Base-by-base conservation (phyloP, 345 rosid genomes). In the Brassica carinata region DNA sequence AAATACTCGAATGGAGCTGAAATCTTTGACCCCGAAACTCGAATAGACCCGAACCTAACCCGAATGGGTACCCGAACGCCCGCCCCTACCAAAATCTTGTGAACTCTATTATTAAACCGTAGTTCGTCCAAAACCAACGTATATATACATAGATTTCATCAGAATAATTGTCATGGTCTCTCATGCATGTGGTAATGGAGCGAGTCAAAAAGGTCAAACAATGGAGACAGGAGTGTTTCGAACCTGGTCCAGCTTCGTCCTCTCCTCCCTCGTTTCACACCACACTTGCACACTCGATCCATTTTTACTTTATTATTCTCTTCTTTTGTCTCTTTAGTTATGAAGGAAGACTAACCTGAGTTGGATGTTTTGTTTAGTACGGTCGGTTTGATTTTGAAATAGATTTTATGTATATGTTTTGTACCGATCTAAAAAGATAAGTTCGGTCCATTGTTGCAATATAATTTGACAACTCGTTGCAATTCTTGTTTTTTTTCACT, bases 161-260 rank as follows among this genome's bases (percentile, higher is more conserved):
- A 57, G 59, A 61, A 67, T 79, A 43, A 73, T 79, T 57, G 64
- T 19, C 19, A 73, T 14, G n/a, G 74, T 66, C 67, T 66, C 67
- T 29, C 63, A 15, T 79, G 78, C 78, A 72, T 79, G 78, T 73
- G 82, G 64, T 45, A 43, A 73, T 73, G 43, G 57, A 73, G 74
- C 19, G n/a, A 73, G 78, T 79, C 82, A 79, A 79, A 79, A 79
- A 67, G 74, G 82, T 79, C 82, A 73, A 67, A 67, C 55, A 79
- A 72, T 29, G 48, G 38, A 72, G 68, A 79, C 66, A 67, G n/a
- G 63, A 73, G 59, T 67, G 74, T 79, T 61, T 73, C 64, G 29
- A 73, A 67, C 74, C 74, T 73, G 82, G 78, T 73, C 82, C 82
- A 72, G 67, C 62, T 38, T 65, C 82, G 61, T 71, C 73, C 63